A percentile compares a stretch with the other conserved stretches of the same genome.
phyloP scores from a whole-genome alignment of 148 eudicot genomes.

The Arctostaphylos glauca region DNA sequence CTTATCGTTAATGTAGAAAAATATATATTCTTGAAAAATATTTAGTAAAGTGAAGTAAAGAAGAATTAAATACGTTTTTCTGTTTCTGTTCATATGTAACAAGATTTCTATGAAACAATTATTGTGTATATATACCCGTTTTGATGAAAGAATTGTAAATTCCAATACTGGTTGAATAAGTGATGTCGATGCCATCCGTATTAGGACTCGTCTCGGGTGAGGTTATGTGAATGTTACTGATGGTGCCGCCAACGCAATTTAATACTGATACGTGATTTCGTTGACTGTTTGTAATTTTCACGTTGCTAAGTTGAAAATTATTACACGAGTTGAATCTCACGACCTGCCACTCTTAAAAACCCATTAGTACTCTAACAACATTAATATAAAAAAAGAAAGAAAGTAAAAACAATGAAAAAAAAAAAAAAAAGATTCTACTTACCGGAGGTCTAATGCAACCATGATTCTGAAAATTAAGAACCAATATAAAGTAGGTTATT shows the following conservation, averaged over 20 bases:
- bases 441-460: background rate
- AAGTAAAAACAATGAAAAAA: no score
- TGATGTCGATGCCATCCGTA: slow-evolving; percentile 3
- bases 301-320: background rate
- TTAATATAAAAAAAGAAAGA: no score
- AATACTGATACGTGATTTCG: background rate
- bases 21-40: background rate
- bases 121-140: background rate
- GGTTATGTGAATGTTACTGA: background rate
- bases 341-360: background rate
- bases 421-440: background rate
- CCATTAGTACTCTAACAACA: background rate
- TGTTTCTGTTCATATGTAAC: background rate
- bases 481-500: background rate
- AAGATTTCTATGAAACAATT: background rate
- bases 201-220: background rate
- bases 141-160: background rate
- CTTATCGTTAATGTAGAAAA: background rate
- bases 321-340: background rate
- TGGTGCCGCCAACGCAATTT: no score
- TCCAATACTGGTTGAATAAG: background rate
- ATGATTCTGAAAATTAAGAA: background rate
- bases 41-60: background rate
- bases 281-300: background rate
- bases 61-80: background rate